phyloP scores from a whole-genome alignment of 306 rosid species.

The Cicer judaicum region DNA sequence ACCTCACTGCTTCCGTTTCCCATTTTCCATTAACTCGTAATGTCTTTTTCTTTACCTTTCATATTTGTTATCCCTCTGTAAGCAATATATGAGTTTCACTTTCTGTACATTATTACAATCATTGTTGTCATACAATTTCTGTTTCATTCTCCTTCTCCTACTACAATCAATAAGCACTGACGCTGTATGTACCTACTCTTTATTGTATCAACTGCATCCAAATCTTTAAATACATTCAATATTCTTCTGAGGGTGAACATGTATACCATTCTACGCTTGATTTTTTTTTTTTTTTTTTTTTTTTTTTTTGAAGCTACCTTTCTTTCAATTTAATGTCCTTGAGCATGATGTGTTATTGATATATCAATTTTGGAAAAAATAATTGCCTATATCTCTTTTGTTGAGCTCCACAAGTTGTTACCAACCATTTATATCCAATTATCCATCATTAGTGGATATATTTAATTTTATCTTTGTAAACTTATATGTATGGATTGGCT shows the following conservation, averaged over 20 bases:
- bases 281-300: too few species aligned
- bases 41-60: neutral
- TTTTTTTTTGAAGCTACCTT: neutral
- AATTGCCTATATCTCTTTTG: neutral
- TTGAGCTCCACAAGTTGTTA: neutral
- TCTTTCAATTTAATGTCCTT: neutral
- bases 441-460: neutral
- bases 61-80: conserved; percentile 1
- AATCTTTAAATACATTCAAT: neutral
- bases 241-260: neutral
- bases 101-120: conserved; percentile 34
- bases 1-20: neutral
- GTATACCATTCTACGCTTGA: neutral
- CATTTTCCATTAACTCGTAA: neutral
- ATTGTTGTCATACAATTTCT: neutral
- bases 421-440: neutral
- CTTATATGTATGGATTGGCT: neutral
- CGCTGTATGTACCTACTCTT: neutral
- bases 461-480: neutral
- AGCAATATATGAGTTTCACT: conserved; percentile 9
- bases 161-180: conserved; percentile 8
- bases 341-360: neutral
- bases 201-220: neutral
- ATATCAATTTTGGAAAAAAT: neutral
- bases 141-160: conserved; percentile 8